Percentiles rank a stretch among this genome's conserved stretches.
These are phyloP conservation scores for Bisporella sp. DNA, from an alignment of 2,329 filamentous ascomycete genomes.

Conservation along the genomic window DNA sequence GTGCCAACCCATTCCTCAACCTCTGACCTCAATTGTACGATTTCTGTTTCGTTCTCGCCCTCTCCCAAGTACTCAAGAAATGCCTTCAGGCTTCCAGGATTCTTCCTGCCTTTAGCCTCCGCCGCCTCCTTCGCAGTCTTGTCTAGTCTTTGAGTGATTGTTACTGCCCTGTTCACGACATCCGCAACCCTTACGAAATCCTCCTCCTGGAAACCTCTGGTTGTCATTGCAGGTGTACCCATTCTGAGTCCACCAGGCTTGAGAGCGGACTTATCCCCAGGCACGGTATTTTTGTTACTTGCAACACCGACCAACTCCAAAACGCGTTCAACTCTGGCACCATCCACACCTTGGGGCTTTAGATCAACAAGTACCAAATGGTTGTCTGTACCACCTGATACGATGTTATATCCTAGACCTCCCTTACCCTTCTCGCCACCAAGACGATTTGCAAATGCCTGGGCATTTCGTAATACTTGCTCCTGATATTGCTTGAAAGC, in stretches of 20 bases:
- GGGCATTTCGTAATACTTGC: constrained; percentile 83
- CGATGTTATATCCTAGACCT: constrained; percentile 77
- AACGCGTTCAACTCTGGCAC: constrained; percentile 81
- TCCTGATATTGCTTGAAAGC: constrained; percentile 93
- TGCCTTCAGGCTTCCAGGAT: constrained; percentile 54
- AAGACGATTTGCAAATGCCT: constrained; percentile 69
- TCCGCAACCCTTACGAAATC: constrained; percentile 85
- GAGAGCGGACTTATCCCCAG: constrained; percentile 88
- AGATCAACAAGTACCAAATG: constrained; percentile 91
- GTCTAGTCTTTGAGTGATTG: constrained; percentile 70
- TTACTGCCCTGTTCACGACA: constrained; percentile 77
- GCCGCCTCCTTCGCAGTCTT: constrained; percentile 64
- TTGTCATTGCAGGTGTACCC: constrained; percentile 96
- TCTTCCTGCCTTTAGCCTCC: constrained; percentile 60
- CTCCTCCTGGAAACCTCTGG: constrained; percentile 79
- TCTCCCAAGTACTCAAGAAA: constrained; percentile 63
- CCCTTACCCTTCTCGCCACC: constrained; percentile 61
- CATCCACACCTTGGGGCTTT: constrained; percentile 81
- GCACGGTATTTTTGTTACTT: constrained; percentile 99
- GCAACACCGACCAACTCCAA: constrained; percentile 91
- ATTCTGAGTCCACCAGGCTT: constrained; percentile 90
- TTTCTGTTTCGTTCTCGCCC: constrained; percentile 62
- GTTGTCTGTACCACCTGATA: constrained; percentile 93
- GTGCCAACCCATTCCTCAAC: constrained; percentile 75
- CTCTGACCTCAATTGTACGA: constrained; percentile 65